Evolutionary conservation across 148 eudicot genomes (phyloP).

Genomic region (Spergularia marina): DNA sequence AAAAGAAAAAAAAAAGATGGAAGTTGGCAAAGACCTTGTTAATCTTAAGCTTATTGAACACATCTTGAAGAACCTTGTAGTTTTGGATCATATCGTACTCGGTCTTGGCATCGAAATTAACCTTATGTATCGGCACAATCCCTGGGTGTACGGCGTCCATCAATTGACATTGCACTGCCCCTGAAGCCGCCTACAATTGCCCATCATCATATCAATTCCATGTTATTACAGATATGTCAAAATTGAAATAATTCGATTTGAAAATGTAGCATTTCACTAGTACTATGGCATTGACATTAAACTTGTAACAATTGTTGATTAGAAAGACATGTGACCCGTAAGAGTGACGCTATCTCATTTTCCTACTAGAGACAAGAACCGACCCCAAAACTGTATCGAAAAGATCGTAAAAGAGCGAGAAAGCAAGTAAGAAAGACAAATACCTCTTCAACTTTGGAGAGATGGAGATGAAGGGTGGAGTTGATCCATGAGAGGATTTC

Average conservation of each 20-base stretch:
- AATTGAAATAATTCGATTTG: no score
- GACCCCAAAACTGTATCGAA: no score
- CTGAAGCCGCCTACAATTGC: slow-evolving; percentile 64
- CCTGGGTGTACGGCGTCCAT: slow-evolving; percentile 92
- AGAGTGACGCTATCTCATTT: no score
- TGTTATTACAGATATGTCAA: no score
- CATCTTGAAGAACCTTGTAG: slow-evolving; percentile 90
- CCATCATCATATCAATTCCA: not conserved
- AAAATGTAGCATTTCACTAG: no score
- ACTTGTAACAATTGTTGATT: no score
- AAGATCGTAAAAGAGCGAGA: not conserved
- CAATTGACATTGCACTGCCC: slow-evolving; percentile 92
- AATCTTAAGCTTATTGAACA: slow-evolving; percentile 83
- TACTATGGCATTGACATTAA: no score
- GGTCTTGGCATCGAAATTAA: slow-evolving; percentile 84
- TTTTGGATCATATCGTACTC: slow-evolving; percentile 96
- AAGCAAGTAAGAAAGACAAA: not conserved
- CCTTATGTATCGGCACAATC: slow-evolving; percentile 86
- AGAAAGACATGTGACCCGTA: no score
- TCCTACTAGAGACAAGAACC: not conserved
- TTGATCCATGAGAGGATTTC: slow-evolving; percentile 91
- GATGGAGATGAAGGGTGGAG: slow-evolving; percentile 73
- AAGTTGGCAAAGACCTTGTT: slow-evolving; percentile 45
- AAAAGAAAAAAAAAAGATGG: not conserved
- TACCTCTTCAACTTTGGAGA: slow-evolving; percentile 96